Evolutionary conservation across 2,329 filamentous ascomycete species (phyloP), one percentile per base, ranked within the genome.

Genomic region (Fusarium pilosicola): DNA sequence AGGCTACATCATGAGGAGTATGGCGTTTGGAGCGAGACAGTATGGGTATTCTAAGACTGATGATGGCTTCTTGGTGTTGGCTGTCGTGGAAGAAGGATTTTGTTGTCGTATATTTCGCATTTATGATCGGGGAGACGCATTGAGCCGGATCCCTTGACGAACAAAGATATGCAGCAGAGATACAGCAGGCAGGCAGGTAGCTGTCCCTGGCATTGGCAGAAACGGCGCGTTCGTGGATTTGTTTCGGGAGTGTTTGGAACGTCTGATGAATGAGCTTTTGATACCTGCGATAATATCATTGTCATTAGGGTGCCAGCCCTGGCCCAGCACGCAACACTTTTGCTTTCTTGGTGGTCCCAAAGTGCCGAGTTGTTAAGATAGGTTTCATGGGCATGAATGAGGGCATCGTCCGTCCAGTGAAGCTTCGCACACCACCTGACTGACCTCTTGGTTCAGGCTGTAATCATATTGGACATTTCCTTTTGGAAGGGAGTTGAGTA

Each of bases 261-360:
- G 67, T 49, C 64, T 77, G 62, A 77, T 59, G 74, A 76, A 65
- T 26, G 62, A 75, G 68, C 32, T 70, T 70, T 78, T 75, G 75
- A 77, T 78, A 76, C 74, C 75, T 77, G 70, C 74, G 54, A 75
- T 77, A 78, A 78, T 78, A 70, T 73, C 56, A 77, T 69, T 72
- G 52, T 63, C 51, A 67, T 61, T 68, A 32, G 48, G 64, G 66
- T 48, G 56, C 62, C 20, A 32, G 38, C 28, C 28, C 7, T 54
- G 24, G 48, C 57, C 49, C 28, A 15, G 24, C 44, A 52, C 55
- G 38, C 26, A 54, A 70, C 45, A 44, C 42, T 15, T 30, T 18
- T 15, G 26, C 28, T 42, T 69, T 28, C n/a, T 14, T 51, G 7
- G 17, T 63, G 14, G 22, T 36, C 9, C 11, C 17, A 44, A 65